Base-by-base conservation (phyloP, 2,329 filamentous ascomycete species). In the Arachnomyces sp. region DNA sequence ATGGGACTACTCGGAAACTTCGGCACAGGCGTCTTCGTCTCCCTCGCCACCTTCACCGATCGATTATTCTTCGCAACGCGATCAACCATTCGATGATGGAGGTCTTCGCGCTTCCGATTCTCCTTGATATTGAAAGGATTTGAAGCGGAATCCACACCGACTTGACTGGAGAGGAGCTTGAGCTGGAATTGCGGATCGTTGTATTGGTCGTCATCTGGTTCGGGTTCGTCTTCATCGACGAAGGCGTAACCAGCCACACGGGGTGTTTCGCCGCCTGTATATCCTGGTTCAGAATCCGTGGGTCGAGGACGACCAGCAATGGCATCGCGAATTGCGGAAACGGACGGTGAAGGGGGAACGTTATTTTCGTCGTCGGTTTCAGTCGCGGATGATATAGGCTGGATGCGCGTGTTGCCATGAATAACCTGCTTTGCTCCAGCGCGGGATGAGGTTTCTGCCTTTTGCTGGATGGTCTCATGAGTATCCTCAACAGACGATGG, bases 221-320 rank as follows among this genome's bases (percentile, higher is more conserved):
- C 66, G 7, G 61, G 50, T 37, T 71, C 70, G 38, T 70, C 84
- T 42, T 93, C 87, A 50, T 94, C 88, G 28, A 98, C 89, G 62
- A 94, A 96, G 0, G 87, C 77, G 59, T 95, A 98, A 1, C 92
- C 92, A 47, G 93, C 94, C 0, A 96, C 85, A 2, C 86, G 76
- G 0, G 90, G 92, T 0, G 90, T 96, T 60, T 93, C 88, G 43
- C 73, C 74, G 12, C 81, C 83, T 1, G 71, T 70, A 44, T 70
- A 76, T 2, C 72, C 72, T 7, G 68, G 59, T 49, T 86, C 80
- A 9, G 77, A 77, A 16, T 81, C 76, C 7, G 71, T 74, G 2
- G 71, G 66, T 7, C 77, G 74, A 3, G 82, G 77, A 6, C 71
- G 77, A 7, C 88, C 86, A 1, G 82, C 79, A 41, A 95, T 87